phyloP scores from a whole-genome alignment of 257 asterid species.

The Petunia axillaris region DNA sequence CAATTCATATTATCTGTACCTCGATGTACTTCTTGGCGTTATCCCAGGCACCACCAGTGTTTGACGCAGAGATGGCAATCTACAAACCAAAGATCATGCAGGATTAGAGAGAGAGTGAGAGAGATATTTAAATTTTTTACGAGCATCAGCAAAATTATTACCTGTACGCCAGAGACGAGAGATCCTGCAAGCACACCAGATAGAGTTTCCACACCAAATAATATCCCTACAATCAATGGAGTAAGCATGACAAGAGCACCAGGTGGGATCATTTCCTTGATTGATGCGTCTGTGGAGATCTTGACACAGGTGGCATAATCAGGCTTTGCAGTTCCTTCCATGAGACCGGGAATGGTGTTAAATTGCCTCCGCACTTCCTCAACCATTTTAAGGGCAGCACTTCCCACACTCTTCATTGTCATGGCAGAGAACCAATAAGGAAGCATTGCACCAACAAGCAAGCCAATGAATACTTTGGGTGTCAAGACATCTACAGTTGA shows the following conservation, averaged over 20 bases:
- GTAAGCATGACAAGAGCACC: constrained; percentile 93
- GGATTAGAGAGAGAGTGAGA: not conserved
- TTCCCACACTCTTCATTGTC: constrained; percentile 91
- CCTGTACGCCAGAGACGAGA: constrained; percentile 83
- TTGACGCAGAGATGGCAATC: constrained; percentile 39
- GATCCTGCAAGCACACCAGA: constrained; percentile 87
- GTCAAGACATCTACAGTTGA: constrained; percentile 72
- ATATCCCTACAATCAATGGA: constrained; percentile 71
- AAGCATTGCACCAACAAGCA: constrained; percentile 87
- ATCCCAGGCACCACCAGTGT: constrained; percentile 38
- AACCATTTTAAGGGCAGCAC: constrained; percentile 89
- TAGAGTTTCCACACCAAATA: constrained; percentile 79
- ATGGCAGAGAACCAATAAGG: constrained; percentile 93
- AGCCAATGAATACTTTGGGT: constrained; percentile 77
- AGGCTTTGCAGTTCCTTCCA: constrained; percentile 80
- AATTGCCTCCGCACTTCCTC: constrained; percentile 86
- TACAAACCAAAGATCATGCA: constrained; percentile 9
- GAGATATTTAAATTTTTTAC: not conserved
- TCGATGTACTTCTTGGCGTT: constrained; percentile 40
- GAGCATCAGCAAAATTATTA: constrained; percentile 23
- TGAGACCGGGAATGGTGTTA: constrained; percentile 75
- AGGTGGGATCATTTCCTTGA: constrained; percentile 84
- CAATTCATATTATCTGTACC: not conserved
- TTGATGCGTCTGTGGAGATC: constrained; percentile 82
- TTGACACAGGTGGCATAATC: constrained; percentile 82